Percentiles rank a stretch among this genome's conserved stretches.
These are phyloP conservation scores for Fomitopsis pinicola DNA, from an alignment of 1,284 basidiomycete species.

Conservation along the genomic window DNA sequence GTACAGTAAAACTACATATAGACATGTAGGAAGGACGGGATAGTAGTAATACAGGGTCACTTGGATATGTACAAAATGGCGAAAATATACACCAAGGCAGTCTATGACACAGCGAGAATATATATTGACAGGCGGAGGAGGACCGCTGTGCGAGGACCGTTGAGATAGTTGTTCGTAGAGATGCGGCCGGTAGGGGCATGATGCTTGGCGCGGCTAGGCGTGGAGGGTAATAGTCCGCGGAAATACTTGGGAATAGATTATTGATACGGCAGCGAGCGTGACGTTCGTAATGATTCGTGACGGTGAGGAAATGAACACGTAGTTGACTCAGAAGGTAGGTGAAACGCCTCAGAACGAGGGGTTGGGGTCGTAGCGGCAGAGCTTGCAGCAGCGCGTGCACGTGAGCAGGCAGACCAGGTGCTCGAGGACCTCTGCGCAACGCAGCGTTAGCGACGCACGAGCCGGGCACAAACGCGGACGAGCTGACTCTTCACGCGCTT, in stretches of 20 bases:
- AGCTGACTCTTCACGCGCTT: background rate
- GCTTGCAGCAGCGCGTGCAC: background rate
- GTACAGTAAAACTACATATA: background rate
- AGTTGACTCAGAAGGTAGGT: background rate
- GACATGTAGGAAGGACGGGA: background rate
- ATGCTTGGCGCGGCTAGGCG: background rate
- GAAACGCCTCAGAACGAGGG: background rate
- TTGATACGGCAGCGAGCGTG: background rate
- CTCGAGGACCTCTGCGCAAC: background rate
- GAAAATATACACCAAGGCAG: background rate
- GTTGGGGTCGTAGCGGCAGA: background rate
- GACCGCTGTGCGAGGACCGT: background rate
- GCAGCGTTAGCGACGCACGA: background rate
- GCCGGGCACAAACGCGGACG: background rate
- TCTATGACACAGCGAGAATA: background rate
- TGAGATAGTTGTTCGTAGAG: background rate
- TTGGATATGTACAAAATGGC: background rate
- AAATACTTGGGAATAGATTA: background rate
- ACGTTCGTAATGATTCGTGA: background rate
- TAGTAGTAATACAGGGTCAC: background rate
- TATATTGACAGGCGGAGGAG: background rate
- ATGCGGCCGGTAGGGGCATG: background rate
- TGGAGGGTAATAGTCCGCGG: background rate
- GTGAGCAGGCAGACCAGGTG: background rate
- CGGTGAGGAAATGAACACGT: no score